Conservation (phyloP, 305 asterid genomes). For the Fraxinus angustifolia region DNA sequence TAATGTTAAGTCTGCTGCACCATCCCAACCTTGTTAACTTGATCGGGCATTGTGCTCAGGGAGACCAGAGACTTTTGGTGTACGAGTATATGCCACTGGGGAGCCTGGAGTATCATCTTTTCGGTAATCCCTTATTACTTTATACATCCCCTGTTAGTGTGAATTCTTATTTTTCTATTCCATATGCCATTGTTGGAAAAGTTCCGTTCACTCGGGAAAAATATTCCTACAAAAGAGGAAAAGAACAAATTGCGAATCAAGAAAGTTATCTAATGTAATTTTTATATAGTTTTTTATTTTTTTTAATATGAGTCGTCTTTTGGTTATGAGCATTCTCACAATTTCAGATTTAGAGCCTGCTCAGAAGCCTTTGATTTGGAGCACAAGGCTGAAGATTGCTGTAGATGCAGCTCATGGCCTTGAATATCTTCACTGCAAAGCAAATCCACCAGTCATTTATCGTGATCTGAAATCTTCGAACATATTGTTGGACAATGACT, state of each 20-base stretch:
- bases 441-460: constrained; percentile 85
- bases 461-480: constrained; percentile 89
- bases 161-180: neutral
- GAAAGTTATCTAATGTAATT: neutral
- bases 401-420: constrained; percentile 88
- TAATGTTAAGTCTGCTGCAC: constrained; percentile 79
- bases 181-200: neutral
- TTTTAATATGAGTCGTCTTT: neutral
- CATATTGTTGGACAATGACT: constrained; percentile 74
- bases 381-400: constrained; percentile 78
- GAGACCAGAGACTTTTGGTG: constrained; percentile 84
- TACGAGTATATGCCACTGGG: constrained; percentile 91
- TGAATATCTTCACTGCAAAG: constrained; percentile 79
- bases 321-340: constrained; percentile 10
- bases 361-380: constrained; percentile 70
- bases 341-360: constrained; percentile 47
- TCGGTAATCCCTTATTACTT: constrained; percentile 44
- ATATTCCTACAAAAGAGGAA: neutral
- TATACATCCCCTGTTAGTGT: neutral
- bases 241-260: neutral
- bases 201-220: neutral
- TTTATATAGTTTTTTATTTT: neutral
- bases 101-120: constrained; percentile 83
- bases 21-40: constrained; percentile 81
- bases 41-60: constrained; percentile 85